Evolutionary conservation across 345 rosid species (phyloP), one percentile per base, ranked within the genome.

Genomic region (Corymbia maculata): DNA sequence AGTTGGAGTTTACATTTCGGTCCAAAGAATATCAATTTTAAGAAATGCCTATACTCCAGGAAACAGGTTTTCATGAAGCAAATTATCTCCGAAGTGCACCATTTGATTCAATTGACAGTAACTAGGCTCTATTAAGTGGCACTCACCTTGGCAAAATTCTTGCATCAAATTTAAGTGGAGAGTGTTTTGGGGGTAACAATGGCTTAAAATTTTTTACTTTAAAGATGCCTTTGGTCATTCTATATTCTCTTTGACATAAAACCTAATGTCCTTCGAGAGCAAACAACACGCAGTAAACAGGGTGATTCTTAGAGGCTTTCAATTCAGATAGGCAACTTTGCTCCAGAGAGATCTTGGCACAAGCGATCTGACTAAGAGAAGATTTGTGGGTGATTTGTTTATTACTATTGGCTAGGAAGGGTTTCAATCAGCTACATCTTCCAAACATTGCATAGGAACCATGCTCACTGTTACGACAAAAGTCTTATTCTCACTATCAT

Each of bases 221-320:
- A 57, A 57, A 9, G 3, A 0, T 57, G 0, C 66, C 64, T 57
- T 9, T 24, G 0, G 64, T 0, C 7, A 28, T 24, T 57, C 12
- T 57, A 57, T 17, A 8, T 57, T 57, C 64, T 57, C 24, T 57
- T 57, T 13, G 2, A 57, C 66, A 2, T 4, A 24, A 57, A 57
- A 57, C 51, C 51, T 12, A 50, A 50, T 50, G 51, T 50, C 51
- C 51, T 9, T 10, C 3, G 51, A 50, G 51, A 50, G 11, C 51
- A 50, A 50, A 50, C 11, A 50, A 50, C 51, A 50, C 11, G 51
- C 10, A 9, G 51, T 50, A 50, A 50, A 50, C 51, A 50, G 8
- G 50, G 50, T 49, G 50, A 49, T 49, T 7, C 50, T 49, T 49
- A 49, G 51, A 50, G 51, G 51, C 51, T 50, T 50, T 50, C 11